These are phyloP conservation scores for Penicillium sp. DNA, from an alignment of 2,329 filamentous ascomycete species.

Conservation along the genomic window DNA sequence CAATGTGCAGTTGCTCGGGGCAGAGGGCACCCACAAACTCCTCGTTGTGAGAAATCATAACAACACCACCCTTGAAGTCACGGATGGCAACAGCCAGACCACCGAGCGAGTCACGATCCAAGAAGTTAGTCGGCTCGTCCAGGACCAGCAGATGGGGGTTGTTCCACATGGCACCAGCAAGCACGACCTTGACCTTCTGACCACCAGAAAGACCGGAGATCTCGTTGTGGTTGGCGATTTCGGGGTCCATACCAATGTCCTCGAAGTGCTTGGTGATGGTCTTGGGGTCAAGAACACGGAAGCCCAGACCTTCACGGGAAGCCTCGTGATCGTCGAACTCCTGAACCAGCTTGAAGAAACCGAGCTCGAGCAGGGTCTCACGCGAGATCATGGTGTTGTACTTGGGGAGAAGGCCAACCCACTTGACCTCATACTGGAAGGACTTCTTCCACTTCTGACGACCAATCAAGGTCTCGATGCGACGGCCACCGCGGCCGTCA, in stretches of 20 bases:
- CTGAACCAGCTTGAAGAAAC: slow-evolving; percentile 90
- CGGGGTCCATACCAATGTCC: slow-evolving; percentile 90
- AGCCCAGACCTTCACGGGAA: slow-evolving; percentile 96
- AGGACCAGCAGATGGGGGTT: slow-evolving; percentile 96
- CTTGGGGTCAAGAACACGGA: slow-evolving; percentile 87
- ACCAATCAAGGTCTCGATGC: slow-evolving; percentile 86
- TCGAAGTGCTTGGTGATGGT: slow-evolving; percentile 98
- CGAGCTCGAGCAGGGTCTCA: slow-evolving; percentile 81
- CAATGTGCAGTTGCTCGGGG: slow-evolving; percentile 94
- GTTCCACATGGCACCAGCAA: slow-evolving; percentile 97
- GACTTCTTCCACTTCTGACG: slow-evolving; percentile 99
- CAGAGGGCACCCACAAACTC: slow-evolving; percentile 96
- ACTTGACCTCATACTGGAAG: slow-evolving; percentile 98
- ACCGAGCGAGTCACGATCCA: slow-evolving; percentile 95
- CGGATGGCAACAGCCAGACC: slow-evolving; percentile 96
- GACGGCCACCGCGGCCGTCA: slow-evolving; percentile 74
- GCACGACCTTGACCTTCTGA: slow-evolving; percentile 98
- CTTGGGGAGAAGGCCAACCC: slow-evolving; percentile 85
- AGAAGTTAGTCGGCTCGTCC: slow-evolving; percentile 98
- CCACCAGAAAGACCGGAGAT: slow-evolving; percentile 94
- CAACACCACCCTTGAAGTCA: slow-evolving; percentile 96
- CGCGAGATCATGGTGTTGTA: slow-evolving; percentile 89
- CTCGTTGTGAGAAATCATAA: slow-evolving; percentile 99
- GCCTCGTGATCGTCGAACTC: slow-evolving; percentile 99
- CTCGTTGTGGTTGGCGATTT: slow-evolving; percentile 98